Evolutionary conservation across 106 monocot species (phyloP).

Genomic region (Hemerocallis citrina): DNA sequence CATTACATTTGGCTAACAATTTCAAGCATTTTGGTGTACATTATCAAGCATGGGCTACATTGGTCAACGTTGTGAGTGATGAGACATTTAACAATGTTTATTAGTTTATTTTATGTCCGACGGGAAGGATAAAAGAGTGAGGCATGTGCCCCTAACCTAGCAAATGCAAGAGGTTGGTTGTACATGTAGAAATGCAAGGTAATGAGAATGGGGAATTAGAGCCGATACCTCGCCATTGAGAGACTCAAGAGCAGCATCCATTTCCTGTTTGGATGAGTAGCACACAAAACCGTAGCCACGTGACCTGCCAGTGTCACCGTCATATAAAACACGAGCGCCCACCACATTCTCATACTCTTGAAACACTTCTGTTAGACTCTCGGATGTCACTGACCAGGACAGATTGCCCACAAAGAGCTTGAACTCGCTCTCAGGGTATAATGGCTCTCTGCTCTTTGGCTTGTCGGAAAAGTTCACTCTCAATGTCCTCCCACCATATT

Average conservation of each 20-base stretch:
- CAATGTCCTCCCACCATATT: slow-evolving; percentile 61
- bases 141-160: neutral
- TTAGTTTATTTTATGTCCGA: neutral
- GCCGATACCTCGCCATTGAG: slow-evolving; percentile 74
- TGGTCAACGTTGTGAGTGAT: neutral
- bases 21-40: too few species aligned
- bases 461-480: slow-evolving; percentile 88
- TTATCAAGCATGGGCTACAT: neutral
- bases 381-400: slow-evolving; percentile 76
- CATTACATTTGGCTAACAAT: neutral
- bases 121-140: neutral
- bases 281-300: slow-evolving; percentile 88
- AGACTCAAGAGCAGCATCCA: slow-evolving; percentile 61
- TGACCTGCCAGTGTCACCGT: slow-evolving; percentile 77
- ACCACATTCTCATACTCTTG: slow-evolving; percentile 66
- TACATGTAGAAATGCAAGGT: neutral
- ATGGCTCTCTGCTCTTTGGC: slow-evolving; percentile 55
- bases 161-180: neutral
- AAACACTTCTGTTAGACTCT: slow-evolving; percentile 48
- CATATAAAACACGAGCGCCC: slow-evolving; percentile 74
- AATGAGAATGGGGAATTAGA: neutral
- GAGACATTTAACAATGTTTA: neutral
- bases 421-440: slow-evolving; percentile 78
- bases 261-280: slow-evolving; percentile 74
- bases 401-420: slow-evolving; percentile 96